These are phyloP conservation scores for Urochloa ruziziensis DNA, from an alignment of 176 grass and related monocot genomes.

Conservation along the genomic window DNA sequence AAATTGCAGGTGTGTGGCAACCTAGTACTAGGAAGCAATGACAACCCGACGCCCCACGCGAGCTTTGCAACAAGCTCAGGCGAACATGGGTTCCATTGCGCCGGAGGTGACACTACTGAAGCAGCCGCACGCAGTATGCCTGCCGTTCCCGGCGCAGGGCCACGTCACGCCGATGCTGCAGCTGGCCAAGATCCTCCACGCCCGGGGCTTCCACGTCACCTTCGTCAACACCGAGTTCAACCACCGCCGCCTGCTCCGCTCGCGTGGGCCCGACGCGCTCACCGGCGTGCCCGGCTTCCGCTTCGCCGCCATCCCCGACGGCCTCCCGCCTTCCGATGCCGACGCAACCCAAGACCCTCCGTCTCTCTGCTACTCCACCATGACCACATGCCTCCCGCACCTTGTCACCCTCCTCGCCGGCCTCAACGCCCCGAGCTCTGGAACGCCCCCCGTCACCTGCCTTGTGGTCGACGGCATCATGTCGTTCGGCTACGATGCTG, in stretches of 20 bases:
- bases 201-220: conserved; percentile 62
- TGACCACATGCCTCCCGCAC: conserved; percentile 34
- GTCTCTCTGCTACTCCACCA: conserved; percentile 29
- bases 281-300: conserved; percentile 38
- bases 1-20: no score
- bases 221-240: conserved; percentile 59
- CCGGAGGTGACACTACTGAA: neutral
- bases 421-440: neutral
- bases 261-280: neutral
- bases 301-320: conserved; percentile 54
- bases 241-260: neutral
- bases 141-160: conserved; percentile 39
- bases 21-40: no score
- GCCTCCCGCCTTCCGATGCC: conserved; percentile 43
- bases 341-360: conserved; percentile 57
- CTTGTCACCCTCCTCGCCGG: conserved; percentile 38
- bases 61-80: no score
- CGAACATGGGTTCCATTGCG: neutral
- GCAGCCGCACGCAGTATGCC: neutral
- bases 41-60: no score
- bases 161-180: conserved; percentile 55
- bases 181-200: conserved; percentile 52
- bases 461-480: conserved; percentile 48
- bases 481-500: conserved; percentile 49
- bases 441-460: neutral